phyloP scores from a whole-genome alignment of 495 filamentous ascomycete species.

The Hyphodiscus hymeniophilus region DNA sequence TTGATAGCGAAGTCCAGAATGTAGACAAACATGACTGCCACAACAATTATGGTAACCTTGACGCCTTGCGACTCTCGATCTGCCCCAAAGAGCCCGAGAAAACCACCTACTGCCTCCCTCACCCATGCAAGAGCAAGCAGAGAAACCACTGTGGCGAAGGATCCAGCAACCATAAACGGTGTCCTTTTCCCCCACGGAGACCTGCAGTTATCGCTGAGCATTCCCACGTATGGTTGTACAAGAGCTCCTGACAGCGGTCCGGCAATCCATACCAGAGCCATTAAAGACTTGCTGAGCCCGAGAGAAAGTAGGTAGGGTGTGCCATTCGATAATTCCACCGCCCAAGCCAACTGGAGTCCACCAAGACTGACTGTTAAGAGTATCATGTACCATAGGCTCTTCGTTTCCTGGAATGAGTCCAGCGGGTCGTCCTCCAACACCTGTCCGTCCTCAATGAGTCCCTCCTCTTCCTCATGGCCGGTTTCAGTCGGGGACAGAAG shows the following conservation, averaged over 20 bases:
- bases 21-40: slow-evolving; percentile 75
- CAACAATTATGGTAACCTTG: slow-evolving; percentile 52
- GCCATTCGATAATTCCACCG: slow-evolving; percentile 80
- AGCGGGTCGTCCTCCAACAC: slow-evolving; percentile 27
- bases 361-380: slow-evolving; percentile 76
- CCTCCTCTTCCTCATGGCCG: slow-evolving; percentile 34
- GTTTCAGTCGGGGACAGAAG: slow-evolving; percentile 40
- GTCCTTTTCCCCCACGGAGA: slow-evolving; percentile 74
- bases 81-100: slow-evolving; percentile 65
- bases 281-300: slow-evolving; percentile 85
- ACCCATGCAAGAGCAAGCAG: slow-evolving; percentile 78
- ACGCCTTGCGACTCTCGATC: slow-evolving; percentile 51
- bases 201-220: slow-evolving; percentile 81
- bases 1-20: slow-evolving; percentile 88
- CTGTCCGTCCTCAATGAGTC: slow-evolving; percentile 27
- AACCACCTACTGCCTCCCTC: slow-evolving; percentile 62
- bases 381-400: slow-evolving; percentile 75
- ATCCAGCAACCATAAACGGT: slow-evolving; percentile 79
- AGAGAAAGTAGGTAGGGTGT: slow-evolving; percentile 64
- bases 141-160: slow-evolving; percentile 60
- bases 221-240: slow-evolving; percentile 91
- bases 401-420: slow-evolving; percentile 49
- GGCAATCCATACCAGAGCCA: slow-evolving; percentile 91
- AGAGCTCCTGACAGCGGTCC: slow-evolving; percentile 78
- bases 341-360: slow-evolving; percentile 90